Evolutionary conservation across 108 stramenopile genomes (phyloP).

Genomic region (Hondaea fermentalgiana): DNA sequence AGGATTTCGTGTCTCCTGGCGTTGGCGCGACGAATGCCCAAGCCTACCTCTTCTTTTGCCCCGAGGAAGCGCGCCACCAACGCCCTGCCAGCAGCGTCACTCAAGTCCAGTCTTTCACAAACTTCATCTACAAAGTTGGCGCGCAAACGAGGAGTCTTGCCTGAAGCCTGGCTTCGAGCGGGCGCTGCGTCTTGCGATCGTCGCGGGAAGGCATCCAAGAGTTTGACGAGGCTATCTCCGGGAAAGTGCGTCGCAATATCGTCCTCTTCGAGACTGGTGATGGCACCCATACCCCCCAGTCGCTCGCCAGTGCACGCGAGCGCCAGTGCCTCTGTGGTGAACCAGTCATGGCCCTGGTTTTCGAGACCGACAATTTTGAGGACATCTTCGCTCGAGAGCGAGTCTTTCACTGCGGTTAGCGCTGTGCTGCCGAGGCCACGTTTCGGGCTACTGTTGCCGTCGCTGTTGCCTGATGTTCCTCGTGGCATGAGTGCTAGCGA

Average conservation of each 20-base stretch:
- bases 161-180: background rate
- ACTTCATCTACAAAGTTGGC: background rate
- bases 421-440: background rate
- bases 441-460: background rate
- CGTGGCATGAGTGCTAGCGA: background rate
- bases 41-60: background rate
- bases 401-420: background rate
- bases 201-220: background rate
- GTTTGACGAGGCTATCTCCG: background rate
- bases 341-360: background rate
- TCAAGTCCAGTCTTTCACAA: background rate
- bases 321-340: background rate
- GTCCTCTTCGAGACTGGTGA: background rate
- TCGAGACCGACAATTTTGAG: background rate
- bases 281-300: background rate
- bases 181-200: background rate
- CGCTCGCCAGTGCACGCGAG: background rate
- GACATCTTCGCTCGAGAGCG: background rate
- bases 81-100: background rate
- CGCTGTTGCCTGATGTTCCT: background rate
- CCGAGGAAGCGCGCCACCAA: background rate
- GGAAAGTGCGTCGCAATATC: background rate
- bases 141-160: background rate
- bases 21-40: background rate
- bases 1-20: background rate